A percentile compares a stretch with the other conserved stretches of the same genome.
Conservation (phyloP, 2,329 filamentous ascomycete genomes). For the Harringtonia lauricola region DNA sequence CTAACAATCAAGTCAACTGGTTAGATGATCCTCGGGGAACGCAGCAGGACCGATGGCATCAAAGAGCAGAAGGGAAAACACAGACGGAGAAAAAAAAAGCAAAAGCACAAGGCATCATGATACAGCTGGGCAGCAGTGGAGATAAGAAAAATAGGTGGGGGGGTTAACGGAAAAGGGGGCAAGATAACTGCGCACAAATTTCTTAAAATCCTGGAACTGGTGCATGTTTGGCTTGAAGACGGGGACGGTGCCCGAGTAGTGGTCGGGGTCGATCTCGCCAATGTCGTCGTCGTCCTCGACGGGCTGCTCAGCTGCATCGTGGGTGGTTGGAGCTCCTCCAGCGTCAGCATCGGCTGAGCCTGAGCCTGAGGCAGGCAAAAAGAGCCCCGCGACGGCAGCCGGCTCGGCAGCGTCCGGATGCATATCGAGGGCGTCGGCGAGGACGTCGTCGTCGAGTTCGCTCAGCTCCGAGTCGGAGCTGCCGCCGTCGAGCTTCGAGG, state of each 20-base stretch:
- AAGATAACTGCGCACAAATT: slow-evolving; percentile 52
- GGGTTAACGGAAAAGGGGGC: background rate
- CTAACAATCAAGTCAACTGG: slow-evolving; percentile 21
- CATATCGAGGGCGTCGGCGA: slow-evolving; percentile 26
- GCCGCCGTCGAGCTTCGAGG: slow-evolving; percentile 45
- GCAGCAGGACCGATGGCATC: background rate
- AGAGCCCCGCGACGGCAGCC: slow-evolving; percentile 2
- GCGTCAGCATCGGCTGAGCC: background rate
- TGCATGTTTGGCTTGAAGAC: slow-evolving; percentile 94
- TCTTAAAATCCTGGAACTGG: slow-evolving; percentile 88
- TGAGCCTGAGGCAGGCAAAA: too few species aligned
- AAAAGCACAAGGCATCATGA: background rate
- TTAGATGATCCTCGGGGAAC: background rate
- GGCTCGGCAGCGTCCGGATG: slow-evolving; percentile 13
- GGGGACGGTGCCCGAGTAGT: slow-evolving; percentile 85
- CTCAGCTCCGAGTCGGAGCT: slow-evolving; percentile 49
- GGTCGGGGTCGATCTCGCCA: slow-evolving; percentile 70
- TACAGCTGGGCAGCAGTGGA: background rate
- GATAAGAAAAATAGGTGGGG: background rate
- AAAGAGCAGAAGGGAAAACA: background rate
- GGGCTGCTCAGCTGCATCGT: slow-evolving; percentile 1
- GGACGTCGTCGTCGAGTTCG: slow-evolving; percentile 50
- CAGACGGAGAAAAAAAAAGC: background rate
- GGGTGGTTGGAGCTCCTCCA: background rate
- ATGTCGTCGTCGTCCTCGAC: slow-evolving; percentile 50